Conservation (phyloP, 768 basidiomycete genomes). For the Pleurotus eryngii region DNA sequence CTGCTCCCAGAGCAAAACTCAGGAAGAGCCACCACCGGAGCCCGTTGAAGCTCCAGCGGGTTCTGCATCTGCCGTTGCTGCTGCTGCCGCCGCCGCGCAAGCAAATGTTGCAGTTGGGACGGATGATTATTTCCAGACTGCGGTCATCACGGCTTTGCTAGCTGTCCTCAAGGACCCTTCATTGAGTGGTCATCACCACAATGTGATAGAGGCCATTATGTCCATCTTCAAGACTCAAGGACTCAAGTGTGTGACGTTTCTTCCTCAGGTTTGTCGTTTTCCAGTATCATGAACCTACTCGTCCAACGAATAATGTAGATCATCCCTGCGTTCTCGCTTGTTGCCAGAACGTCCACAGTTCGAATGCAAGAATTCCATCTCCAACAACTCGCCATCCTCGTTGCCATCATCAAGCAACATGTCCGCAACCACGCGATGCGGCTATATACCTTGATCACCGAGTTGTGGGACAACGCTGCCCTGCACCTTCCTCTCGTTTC, state of each 20-base stretch:
- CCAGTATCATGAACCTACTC: constrained; percentile 1
- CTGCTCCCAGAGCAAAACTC: constrained; percentile 48
- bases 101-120: constrained; percentile 54
- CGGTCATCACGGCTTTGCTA: constrained; percentile 86
- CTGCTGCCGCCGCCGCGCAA: constrained; percentile 66
- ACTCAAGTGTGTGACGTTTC: constrained; percentile 90
- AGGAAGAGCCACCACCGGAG: constrained; percentile 61
- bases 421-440: constrained; percentile 88
- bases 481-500: constrained; percentile 91
- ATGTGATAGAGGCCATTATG: constrained; percentile 97
- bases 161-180: constrained; percentile 87
- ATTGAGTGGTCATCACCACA: constrained; percentile 82
- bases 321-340: constrained; percentile 89
- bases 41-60: constrained; percentile 58
- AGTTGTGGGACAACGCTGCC: constrained; percentile 83
- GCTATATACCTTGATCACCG: constrained; percentile 80
- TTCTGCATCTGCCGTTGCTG: constrained; percentile 56
- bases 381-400: constrained; percentile 92
- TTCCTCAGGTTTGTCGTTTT: constrained; percentile 70
- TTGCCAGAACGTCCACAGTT: constrained; percentile 78
- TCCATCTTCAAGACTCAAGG: constrained; percentile 98
- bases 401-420: constrained; percentile 96
- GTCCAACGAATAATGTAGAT: constrained; percentile 46
- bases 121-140: constrained; percentile 97
- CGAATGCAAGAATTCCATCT: constrained; percentile 90